Evolutionary conservation across 164 flowering plant genomes (phyloP), one percentile per base, ranked within the genome.

Genomic region (Kingdonia uniflora): DNA sequence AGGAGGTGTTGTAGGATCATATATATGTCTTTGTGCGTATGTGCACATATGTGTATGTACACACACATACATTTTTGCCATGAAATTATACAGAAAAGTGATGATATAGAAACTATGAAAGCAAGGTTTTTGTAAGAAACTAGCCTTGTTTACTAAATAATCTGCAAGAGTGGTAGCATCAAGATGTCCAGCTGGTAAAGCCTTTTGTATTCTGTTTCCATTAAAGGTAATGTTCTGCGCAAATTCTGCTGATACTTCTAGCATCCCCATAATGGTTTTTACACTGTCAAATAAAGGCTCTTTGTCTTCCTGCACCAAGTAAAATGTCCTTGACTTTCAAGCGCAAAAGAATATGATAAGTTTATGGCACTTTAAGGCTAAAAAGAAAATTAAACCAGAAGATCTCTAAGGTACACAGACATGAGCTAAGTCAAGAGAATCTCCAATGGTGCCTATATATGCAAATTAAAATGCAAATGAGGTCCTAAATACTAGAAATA

Each of bases 151-250:
- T 52, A 94, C 99, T 22, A 94, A 83, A 73, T 94, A 94, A 71
- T 94, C 99, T 11, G 99, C 97, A 52, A 94, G 85, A 45, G 99
- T 89, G 29, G 99, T 94, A 57, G 99, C 99, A 77, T 94, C 99
- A 67, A 94, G 97, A 75, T 85, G 80, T 51, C 99, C 99, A 49
- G 95, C 97, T 14, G 96, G 97, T 41, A 94, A 62, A 65, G 94
- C 76, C 62, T 74, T 81, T 43, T 58, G 58, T 58, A 94, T 85
- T 66, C 80, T 85, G 49, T 83, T 85, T 38, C 42, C 40, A 58
- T 94, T 87, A 58, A 87, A 89, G 56, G 87, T 75, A 42, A 94
- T 74, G 54, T 94, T 89, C 56, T 80, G 85, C 10, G 99, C 99
- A 72, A 94, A 94, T 67, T 94, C 99, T 1, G 97, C 75, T 14